Percentiles rank a stretch among this genome's conserved stretches.
These are phyloP conservation scores for Tylopilus sp. DNA, from an alignment of 1,284 basidiomycete species.

Conservation along the genomic window DNA sequence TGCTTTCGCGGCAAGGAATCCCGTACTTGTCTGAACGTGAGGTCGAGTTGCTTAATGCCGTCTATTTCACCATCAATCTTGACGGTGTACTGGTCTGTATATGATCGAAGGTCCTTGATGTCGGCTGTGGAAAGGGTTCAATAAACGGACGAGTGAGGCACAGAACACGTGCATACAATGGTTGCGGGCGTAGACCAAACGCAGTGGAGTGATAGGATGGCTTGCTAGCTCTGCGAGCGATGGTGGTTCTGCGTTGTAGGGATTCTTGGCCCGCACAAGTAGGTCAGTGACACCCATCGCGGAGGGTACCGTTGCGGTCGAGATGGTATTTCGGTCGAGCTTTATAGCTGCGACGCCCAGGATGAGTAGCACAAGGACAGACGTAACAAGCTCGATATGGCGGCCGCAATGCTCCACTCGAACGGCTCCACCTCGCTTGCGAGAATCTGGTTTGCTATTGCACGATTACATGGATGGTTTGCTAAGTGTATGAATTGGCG, in stretches of 20 bases:
- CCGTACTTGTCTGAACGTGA: conserved; percentile 37
- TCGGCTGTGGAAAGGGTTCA: conserved; percentile 16
- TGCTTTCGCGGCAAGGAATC: conserved; percentile 40
- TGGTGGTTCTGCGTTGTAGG: conserved; percentile 29
- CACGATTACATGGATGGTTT: conserved; percentile 26
- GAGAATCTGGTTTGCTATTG: conserved; percentile 6
- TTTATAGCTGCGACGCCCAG: not conserved
- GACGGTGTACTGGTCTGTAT: conserved; percentile 18
- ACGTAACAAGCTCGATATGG: too few relatives aligned
- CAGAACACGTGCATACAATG: conserved; percentile 24
- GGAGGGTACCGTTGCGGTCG: not conserved
- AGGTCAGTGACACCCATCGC: conserved; percentile 22
- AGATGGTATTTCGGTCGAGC: not conserved
- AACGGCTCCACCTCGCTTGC: too few relatives aligned
- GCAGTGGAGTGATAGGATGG: conserved; percentile 24
- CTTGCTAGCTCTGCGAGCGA: conserved; percentile 24
- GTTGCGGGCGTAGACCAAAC: conserved; percentile 27
- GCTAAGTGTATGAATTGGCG: conserved; percentile 15
- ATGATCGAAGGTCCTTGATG: conserved; percentile 24
- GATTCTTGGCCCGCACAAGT: conserved; percentile 17
- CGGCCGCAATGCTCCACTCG: too few relatives aligned
- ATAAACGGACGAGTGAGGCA: not conserved
- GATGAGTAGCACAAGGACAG: too few relatives aligned
- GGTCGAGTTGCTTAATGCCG: conserved; percentile 8
- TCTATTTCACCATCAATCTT: conserved; percentile 25